Evolutionary conservation across 371 early-diverging fungal genomes (phyloP), one percentile per base, ranked within the genome.

Genomic region (Umbelopsis sp.): DNA sequence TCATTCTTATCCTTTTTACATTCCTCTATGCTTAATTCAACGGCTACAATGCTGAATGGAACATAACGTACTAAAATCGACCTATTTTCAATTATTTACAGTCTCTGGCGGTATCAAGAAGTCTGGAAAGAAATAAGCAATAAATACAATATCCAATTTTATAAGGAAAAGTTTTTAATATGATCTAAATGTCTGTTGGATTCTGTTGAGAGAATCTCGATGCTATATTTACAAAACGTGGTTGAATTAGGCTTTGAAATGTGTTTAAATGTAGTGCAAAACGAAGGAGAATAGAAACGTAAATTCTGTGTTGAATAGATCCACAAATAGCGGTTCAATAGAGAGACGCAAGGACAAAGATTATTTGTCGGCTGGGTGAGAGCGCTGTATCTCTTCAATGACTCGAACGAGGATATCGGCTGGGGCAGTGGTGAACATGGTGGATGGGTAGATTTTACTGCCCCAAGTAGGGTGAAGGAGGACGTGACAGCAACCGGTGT

Each of bases 401-500:
- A 82, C 77, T 50, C 77, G 78, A 22, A 73, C 52, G 0, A 94
- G 73, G 3, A 87, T 79, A 24, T 88, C 86, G n/a, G 73, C 44
- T 2, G 95, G 94, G 6, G 96, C 95, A 11, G 87, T 87, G 4
- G 94, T 88, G 69, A 97, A 96, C 38, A 94, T 76, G 0, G 95
- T 94, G 1, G 92, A 90, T 9, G 97, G 97, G 70, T 96, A 97
- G 65, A 91, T 86, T 65, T 88, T 82, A 57, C 93, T 93, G 11
- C 92, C 93, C 96, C 97, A 97, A 50, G 72, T 71, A 18, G 96
- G 96, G 69, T 97, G 97, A 20, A 91, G 69, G 37, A 96, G 66
- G 16, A 96, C 87, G 69, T 90, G 86, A 70, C 97, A 97, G 65
- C 91, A 93, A 8, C 96, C 96, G 5, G 91, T 87, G 66, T 90